Percentiles rank a stretch among this genome's conserved stretches.
phyloP scores from a whole-genome alignment of 345 rosid genomes.

The Noccaea caerulescens region DNA sequence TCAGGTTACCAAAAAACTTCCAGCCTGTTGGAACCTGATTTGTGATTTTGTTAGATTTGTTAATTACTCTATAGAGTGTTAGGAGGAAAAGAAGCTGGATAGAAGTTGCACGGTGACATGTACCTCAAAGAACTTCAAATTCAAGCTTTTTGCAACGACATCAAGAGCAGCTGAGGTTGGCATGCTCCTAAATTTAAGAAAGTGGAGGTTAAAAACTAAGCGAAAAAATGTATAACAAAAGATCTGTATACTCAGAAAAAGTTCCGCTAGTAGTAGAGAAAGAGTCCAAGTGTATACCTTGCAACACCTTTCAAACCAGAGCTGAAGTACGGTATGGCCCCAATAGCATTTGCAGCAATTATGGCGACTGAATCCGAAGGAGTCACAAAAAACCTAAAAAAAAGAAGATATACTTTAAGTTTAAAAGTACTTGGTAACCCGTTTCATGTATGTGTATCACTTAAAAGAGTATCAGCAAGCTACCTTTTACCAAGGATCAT shows the following conservation, averaged over 20 bases:
- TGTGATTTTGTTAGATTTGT: conserved; percentile 22
- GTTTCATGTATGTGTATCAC: conserved; percentile 15
- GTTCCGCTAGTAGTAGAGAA: not conserved
- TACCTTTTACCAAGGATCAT: conserved; percentile 99
- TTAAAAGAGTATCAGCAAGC: conserved; percentile 1
- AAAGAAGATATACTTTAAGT: conserved; percentile 20
- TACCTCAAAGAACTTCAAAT: conserved; percentile 97
- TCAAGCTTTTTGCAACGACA: conserved; percentile 86
- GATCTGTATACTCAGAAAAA: conserved; percentile 1
- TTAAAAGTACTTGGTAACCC: conserved; percentile 7
- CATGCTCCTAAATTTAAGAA: conserved; percentile 80
- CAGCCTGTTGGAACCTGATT: conserved; percentile 96
- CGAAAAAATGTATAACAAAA: conserved; percentile 16
- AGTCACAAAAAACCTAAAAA: conserved; percentile 89
- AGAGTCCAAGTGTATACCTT: conserved; percentile 54
- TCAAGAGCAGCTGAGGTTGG: conserved; percentile 99
- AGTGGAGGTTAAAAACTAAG: conserved; percentile 22
- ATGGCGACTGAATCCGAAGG: conserved; percentile 99
- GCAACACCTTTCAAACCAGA: conserved; percentile 98
- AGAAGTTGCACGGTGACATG: conserved; percentile 18
- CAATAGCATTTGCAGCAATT: conserved; percentile 97
- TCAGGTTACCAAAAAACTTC: conserved; percentile 98
- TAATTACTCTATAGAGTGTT: conserved; percentile 1
- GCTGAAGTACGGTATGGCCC: conserved; percentile 90
- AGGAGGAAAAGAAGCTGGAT: not conserved